Conservation (phyloP, 495 filamentous ascomycete species). For the Rusavskia elegans region DNA sequence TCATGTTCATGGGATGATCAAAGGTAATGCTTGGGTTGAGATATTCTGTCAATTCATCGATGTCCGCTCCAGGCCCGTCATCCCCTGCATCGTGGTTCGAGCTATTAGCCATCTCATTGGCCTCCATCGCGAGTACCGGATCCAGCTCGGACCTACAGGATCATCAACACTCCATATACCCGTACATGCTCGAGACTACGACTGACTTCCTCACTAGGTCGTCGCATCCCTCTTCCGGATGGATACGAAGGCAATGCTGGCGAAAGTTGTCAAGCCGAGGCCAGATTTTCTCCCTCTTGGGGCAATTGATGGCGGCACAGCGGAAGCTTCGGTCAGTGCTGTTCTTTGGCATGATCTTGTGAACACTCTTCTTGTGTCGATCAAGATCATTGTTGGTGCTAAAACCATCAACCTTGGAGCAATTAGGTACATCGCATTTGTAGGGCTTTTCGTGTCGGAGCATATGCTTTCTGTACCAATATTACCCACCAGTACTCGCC, state of each 20-base stretch:
- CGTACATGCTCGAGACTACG: conserved; percentile 3
- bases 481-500: conserved; percentile 2
- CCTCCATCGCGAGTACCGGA: conserved; percentile 1
- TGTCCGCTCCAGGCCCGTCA: neutral
- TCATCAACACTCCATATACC: conserved; percentile 8
- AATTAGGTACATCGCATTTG: conserved; percentile 45
- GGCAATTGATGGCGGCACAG: conserved; percentile 49
- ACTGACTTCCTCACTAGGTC: conserved; percentile 38
- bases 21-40: neutral
- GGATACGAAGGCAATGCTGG: conserved; percentile 69
- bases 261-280: conserved; percentile 85
- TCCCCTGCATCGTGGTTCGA: conserved; percentile 1
- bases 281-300: conserved; percentile 60
- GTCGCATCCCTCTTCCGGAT: conserved; percentile 39
- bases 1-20: neutral
- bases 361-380: conserved; percentile 56
- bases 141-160: conserved; percentile 10
- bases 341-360: conserved; percentile 37
- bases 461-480: conserved; percentile 53
- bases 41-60: neutral
- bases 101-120: conserved; percentile 3
- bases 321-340: conserved; percentile 43
- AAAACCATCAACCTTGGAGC: conserved; percentile 51
- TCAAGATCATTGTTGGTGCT: conserved; percentile 69
- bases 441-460: conserved; percentile 61